Evolutionary conservation across 495 filamentous ascomycete genomes (phyloP).

Genomic region (Xylaria flabelliformis): DNA sequence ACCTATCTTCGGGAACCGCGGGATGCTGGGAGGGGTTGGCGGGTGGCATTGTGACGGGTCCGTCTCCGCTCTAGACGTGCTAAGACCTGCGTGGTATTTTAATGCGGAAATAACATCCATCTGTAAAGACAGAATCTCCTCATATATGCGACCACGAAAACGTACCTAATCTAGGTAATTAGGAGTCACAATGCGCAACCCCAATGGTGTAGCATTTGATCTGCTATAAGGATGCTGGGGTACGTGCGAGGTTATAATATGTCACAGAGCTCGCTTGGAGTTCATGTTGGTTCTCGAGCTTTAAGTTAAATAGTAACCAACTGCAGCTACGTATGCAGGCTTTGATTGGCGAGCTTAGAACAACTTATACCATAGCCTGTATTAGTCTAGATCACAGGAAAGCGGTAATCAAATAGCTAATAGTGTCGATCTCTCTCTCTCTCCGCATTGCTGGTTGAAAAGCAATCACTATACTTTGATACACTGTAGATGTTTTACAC

Average conservation of each 20-base stretch:
- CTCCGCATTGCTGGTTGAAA: neutral
- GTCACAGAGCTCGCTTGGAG: neutral
- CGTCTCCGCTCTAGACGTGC: neutral
- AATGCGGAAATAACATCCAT: neutral
- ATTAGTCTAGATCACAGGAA: slow-evolving; percentile 1
- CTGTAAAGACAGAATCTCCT: neutral
- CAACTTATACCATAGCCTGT: neutral
- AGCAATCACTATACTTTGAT: neutral
- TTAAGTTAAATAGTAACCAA: neutral
- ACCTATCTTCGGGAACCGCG: neutral
- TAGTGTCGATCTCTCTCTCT: neutral
- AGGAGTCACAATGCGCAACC: neutral
- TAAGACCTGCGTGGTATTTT: slow-evolving; percentile 13
- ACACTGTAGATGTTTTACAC: neutral
- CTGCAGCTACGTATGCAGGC: slow-evolving; percentile 3
- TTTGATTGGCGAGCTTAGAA: neutral
- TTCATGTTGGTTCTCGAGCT: neutral
- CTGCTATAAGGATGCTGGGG: neutral
- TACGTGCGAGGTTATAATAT: neutral
- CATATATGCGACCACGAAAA: neutral
- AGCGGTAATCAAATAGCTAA: neutral
- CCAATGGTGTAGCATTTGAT: neutral
- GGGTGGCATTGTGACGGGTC: neutral
- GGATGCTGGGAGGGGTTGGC: neutral
- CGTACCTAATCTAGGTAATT: neutral